Evolutionary conservation across 2,329 filamentous ascomycete genomes (phyloP).

Genomic region (Monosporascus ibericus): DNA sequence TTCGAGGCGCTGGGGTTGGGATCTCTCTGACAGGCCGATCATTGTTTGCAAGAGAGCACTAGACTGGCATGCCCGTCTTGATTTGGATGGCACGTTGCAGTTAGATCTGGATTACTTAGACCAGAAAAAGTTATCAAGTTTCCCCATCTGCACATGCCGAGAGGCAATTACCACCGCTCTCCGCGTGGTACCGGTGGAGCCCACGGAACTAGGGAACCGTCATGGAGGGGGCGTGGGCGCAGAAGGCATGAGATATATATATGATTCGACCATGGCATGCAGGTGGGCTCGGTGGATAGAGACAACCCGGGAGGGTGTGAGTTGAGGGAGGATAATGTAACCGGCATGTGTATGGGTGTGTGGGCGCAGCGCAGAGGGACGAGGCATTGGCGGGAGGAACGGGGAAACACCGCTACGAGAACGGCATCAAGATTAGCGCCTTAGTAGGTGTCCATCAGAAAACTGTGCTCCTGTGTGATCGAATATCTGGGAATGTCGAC

Average conservation of each 20-base stretch:
- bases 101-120: conserved; percentile 6
- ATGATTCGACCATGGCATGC: not conserved
- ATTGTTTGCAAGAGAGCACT: conserved; percentile 9
- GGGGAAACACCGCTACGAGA: not conserved
- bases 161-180: conserved; percentile 28
- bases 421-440: not conserved
- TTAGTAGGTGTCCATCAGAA: not conserved
- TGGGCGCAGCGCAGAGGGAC: not conserved
- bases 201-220: conserved; percentile 6
- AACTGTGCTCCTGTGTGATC: not conserved
- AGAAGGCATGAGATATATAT: conserved; percentile 9
- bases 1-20: too few relatives aligned
- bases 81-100: conserved; percentile 1
- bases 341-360: not conserved
- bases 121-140: conserved; percentile 12
- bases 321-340: not conserved
- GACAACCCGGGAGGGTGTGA: not conserved
- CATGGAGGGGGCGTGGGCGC: conserved; percentile 20
- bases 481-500: not conserved
- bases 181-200: conserved; percentile 25
- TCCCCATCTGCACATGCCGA: conserved; percentile 33
- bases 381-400: not conserved
- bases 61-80: conserved; percentile 6
- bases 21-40: too few relatives aligned
- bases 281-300: not conserved